Evolutionary conservation across 176 grass and related monocot species (phyloP).

Genomic region (Rhynchospora tenuis): DNA sequence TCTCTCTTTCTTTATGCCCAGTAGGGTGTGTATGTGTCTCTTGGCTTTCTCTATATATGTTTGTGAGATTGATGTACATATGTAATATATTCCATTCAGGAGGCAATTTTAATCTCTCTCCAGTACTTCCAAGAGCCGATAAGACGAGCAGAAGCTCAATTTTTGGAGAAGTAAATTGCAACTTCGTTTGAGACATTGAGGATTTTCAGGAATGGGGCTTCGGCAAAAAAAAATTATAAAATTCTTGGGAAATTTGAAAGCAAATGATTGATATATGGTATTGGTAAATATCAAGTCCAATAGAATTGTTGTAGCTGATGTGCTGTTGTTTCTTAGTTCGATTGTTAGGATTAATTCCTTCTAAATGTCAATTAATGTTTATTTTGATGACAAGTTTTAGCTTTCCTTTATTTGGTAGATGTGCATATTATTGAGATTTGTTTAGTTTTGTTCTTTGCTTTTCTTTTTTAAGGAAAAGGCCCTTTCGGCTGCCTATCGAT

Average conservation of each 20-base stretch:
- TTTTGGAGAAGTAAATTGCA: background rate
- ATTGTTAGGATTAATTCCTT: background rate
- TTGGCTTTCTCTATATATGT: constrained; percentile 2
- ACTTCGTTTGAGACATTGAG: background rate
- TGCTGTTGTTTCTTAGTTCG: background rate
- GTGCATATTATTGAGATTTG: background rate
- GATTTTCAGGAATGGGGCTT: background rate
- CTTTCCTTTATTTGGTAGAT: background rate
- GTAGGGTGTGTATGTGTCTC: background rate
- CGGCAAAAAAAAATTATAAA: background rate
- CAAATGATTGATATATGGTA: background rate
- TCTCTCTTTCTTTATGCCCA: background rate
- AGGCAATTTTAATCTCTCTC: constrained; percentile 85
- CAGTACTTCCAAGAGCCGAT: constrained; percentile 83
- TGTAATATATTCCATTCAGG: constrained; percentile 36
- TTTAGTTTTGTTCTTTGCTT: background rate
- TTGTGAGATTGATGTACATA: constrained; percentile 20
- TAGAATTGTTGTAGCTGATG: background rate
- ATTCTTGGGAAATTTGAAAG: background rate
- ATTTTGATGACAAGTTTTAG: background rate
- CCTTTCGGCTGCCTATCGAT: background rate
- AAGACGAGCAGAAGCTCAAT: constrained; percentile 32
- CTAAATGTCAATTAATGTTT: background rate
- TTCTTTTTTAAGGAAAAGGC: background rate
- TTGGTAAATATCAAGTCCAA: background rate